Evolutionary conservation across 306 rosid species (phyloP), one percentile per base, ranked within the genome.

Genomic region (Prunus davidiana): DNA sequence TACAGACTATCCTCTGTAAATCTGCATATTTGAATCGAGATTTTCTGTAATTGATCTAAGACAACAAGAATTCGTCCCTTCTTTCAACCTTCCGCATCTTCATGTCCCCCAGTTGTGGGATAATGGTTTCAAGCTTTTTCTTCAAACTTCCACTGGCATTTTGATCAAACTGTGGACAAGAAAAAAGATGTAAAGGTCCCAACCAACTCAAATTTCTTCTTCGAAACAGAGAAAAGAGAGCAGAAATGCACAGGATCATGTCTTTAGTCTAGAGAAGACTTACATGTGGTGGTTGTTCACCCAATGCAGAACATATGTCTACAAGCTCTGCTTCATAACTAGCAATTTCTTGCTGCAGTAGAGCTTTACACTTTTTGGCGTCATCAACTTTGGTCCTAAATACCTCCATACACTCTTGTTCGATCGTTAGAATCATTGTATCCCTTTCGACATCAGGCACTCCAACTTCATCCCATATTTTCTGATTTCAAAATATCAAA

Each of bases 381-480:
- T 84, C 88, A 41, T 90, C 94, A 60, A 90, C 86, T 66, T 85
- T 87, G 49, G 76, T 83, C 74, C 78, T 67, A 62, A 86, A 90
- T 60, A 86, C 81, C 67, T 86, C 87, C 54, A 90, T 71, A 63
- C 97, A 90, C 82, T 75, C 82, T 50, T 86, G 86, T 77, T 90
- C 91, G 24, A 89, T 87, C 80, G 90, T 91, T 12, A 72, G 75
- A 86, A 90, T 73, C 87, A 86, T 86, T 46, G 71, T 69, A 72
- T 87, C 90, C 81, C 79, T 87, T 49, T 82, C 80, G 38, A 73
- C 71, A 54, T 83, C 88, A 71, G 91, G 41, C 78, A 87, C 93
- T 76, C 97, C 97, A 67, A 89, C 83, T 82, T 93, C 96, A 63
- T 93, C 91, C 97, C 97, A 93, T 77, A 87, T 86, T 65, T 79